Evolutionary conservation across 2,329 filamentous ascomycete genomes (phyloP).

Genomic region (Aureobasidium sp.): DNA sequence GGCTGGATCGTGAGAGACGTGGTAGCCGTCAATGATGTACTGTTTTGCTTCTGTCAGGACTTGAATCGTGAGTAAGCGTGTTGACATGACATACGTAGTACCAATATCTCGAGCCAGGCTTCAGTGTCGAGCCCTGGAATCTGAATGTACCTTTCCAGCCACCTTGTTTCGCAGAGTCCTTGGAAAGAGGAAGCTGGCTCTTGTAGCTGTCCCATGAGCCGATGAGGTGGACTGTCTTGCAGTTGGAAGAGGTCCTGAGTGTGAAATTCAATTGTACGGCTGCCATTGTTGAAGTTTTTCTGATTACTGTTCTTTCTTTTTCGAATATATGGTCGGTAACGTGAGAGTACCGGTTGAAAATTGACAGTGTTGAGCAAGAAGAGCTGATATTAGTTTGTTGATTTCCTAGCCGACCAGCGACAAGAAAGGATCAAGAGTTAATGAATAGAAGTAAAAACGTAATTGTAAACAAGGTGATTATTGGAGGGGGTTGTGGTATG

Average conservation of each 20-base stretch:
- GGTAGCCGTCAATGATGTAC: conserved; percentile 99
- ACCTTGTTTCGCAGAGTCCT: conserved; percentile 75
- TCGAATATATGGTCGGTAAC: neutral
- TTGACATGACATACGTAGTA: conserved; percentile 60
- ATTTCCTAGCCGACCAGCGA: conserved; percentile 34
- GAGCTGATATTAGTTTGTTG: conserved; percentile 36
- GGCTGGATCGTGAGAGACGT: conserved; percentile 92
- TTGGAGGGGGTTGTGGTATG: conserved; percentile 16
- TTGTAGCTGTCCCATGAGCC: conserved; percentile 98
- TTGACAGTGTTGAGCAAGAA: conserved; percentile 35
- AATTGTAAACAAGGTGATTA: conserved; percentile 23
- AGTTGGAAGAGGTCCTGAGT: conserved; percentile 89
- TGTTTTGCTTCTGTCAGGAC: conserved; percentile 19
- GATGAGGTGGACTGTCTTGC: conserved; percentile 95
- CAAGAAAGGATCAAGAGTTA: conserved; percentile 22
- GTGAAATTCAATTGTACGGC: conserved; percentile 90
- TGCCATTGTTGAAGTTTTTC: conserved; percentile 52
- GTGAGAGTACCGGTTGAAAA: conserved; percentile 21
- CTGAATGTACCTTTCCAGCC: conserved; percentile 95
- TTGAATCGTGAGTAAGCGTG: neutral
- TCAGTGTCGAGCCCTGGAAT: conserved; percentile 79
- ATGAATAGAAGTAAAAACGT: conserved; percentile 15
- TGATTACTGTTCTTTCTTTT: conserved; percentile 16
- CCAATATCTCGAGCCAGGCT: conserved; percentile 92
- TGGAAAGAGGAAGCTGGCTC: conserved; percentile 87